Evolutionary conservation across 331 rosid species (phyloP), one percentile per base, ranked within the genome.

Genomic region (Spiraea crenata): DNA sequence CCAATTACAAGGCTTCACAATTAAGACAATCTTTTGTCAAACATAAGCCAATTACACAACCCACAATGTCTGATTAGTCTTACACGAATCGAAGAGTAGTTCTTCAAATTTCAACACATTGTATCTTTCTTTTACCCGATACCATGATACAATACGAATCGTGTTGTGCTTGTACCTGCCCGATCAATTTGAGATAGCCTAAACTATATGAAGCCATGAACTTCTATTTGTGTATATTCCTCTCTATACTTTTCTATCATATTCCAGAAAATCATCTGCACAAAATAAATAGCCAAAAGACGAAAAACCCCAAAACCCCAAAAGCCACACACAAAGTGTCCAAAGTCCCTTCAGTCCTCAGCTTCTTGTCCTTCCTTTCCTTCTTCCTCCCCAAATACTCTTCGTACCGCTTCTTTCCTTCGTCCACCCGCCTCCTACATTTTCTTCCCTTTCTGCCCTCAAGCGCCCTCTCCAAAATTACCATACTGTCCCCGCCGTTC

Each of bases 401-500:
- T 25, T 55, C 41, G 76, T 76, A 84, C 10, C 73, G 73, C n/a
- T 76, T 69, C 72, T 31, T 76, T 4, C 82, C 78, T n/a, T 83
- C 85, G 42, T 57, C 68, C 17, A 45, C 82, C 42, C 56, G 67
- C 44, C 52, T 49, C 9, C 59, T 63, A 13, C 35, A 25, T 19
- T 20, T 67, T 14, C 31, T 81, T 62, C 74, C 89, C 60, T 67
- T 90, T 84, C 49, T 76, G 13, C 96, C 83, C 77, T 67, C 87
- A 85, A 90, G 61, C 0, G 80, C 87, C 40, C 82, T 80, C 54
- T 69, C 74, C 37, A 90, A 65, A 78, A 81, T 90, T 16, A 72
- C 93, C 92, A 93, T 77, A 87, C 92, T 82, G 0, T 85, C 93
- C 92, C 71, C 82, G 50, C 98, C 98, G 16, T 83, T 84, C 54